Conservation (phyloP, 1,139 yeast species). For the Suhomyces chickasaworum region DNA sequence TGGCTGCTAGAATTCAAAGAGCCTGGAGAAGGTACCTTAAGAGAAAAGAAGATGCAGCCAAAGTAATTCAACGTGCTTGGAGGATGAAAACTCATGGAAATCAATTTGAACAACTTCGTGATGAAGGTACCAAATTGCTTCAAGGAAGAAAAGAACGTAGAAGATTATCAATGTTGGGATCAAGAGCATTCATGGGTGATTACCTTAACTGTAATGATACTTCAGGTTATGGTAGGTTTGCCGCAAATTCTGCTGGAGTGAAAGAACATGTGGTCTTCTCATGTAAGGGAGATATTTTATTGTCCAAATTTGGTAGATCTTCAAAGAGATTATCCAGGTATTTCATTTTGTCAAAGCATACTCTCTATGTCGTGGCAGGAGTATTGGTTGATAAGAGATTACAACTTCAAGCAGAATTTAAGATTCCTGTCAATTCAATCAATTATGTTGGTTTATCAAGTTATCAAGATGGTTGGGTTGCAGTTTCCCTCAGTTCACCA, state of each 20-base stretch:
- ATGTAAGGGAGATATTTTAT: slow-evolving; percentile 74
- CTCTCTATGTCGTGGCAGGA: slow-evolving; percentile 72
- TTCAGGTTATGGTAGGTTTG: slow-evolving; percentile 69
- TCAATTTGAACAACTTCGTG: slow-evolving; percentile 79
- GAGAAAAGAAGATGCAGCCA: slow-evolving; percentile 86
- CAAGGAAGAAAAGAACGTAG: slow-evolving; percentile 87
- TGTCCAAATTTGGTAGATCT: slow-evolving; percentile 90
- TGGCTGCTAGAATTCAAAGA: slow-evolving; percentile 97
- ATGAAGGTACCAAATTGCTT: slow-evolving; percentile 71
- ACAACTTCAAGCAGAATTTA: slow-evolving; percentile 63
- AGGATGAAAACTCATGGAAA: slow-evolving; percentile 80
- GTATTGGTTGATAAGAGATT: slow-evolving; percentile 72
- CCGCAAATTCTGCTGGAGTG: slow-evolving; percentile 68
- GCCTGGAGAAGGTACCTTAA: slow-evolving; percentile 90
- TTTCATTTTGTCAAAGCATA: slow-evolving; percentile 63
- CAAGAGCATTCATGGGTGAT: slow-evolving; percentile 93
- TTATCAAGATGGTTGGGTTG: slow-evolving; percentile 92
- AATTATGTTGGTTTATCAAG: slow-evolving; percentile 68
- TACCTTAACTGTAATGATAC: slow-evolving; percentile 81
- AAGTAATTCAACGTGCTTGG: slow-evolving; percentile 81
- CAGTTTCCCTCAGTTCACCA: slow-evolving; percentile 57
- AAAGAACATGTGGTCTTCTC: slow-evolving; percentile 76
- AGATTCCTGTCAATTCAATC: slow-evolving; percentile 62
- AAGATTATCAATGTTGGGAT: slow-evolving; percentile 81
- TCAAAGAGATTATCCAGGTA: slow-evolving; percentile 76